Evolutionary conservation across 2,329 filamentous ascomycete genomes (phyloP).

Genomic region (Pseudogymnoascus verrucosus): DNA sequence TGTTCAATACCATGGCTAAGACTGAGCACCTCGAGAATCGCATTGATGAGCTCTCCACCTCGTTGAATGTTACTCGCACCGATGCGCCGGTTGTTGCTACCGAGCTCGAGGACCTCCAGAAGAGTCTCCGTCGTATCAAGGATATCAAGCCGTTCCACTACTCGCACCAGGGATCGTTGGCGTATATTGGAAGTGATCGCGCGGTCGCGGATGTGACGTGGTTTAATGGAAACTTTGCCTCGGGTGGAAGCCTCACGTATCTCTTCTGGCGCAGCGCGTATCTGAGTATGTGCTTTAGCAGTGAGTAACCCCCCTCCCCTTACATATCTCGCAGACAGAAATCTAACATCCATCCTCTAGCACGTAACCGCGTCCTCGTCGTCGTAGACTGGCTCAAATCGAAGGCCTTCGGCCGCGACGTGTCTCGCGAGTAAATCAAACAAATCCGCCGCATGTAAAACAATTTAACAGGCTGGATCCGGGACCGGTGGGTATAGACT

Average conservation of each 20-base stretch:
- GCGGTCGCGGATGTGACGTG: slow-evolving; percentile 95
- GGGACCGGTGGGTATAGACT: slow-evolving; percentile 2
- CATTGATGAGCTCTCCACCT: slow-evolving; percentile 59
- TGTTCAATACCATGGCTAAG: slow-evolving; percentile 99
- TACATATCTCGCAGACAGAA: background rate
- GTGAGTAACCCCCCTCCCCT: slow-evolving; percentile 49
- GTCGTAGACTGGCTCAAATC: slow-evolving; percentile 94
- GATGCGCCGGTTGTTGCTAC: slow-evolving; percentile 58
- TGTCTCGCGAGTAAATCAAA: slow-evolving; percentile 63
- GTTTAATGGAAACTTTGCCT: slow-evolving; percentile 94
- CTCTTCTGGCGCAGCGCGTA: slow-evolving; percentile 98
- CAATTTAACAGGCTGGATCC: background rate
- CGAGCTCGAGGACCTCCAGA: slow-evolving; percentile 81
- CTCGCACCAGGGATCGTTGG: slow-evolving; percentile 91
- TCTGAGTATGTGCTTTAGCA: slow-evolving; percentile 99
- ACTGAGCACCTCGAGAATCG: slow-evolving; percentile 73
- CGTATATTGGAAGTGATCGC: slow-evolving; percentile 97
- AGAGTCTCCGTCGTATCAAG: slow-evolving; percentile 79
- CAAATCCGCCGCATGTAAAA: background rate
- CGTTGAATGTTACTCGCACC: slow-evolving; percentile 51
- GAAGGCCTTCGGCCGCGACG: slow-evolving; percentile 91
- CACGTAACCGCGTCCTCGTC: slow-evolving; percentile 89
- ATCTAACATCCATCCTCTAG: slow-evolving; percentile 37
- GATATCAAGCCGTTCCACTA: slow-evolving; percentile 97
- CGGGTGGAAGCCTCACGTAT: slow-evolving; percentile 88